phyloP scores from a whole-genome alignment of 352 stramenopile genomes.

The Elongisporangium senticosum region DNA sequence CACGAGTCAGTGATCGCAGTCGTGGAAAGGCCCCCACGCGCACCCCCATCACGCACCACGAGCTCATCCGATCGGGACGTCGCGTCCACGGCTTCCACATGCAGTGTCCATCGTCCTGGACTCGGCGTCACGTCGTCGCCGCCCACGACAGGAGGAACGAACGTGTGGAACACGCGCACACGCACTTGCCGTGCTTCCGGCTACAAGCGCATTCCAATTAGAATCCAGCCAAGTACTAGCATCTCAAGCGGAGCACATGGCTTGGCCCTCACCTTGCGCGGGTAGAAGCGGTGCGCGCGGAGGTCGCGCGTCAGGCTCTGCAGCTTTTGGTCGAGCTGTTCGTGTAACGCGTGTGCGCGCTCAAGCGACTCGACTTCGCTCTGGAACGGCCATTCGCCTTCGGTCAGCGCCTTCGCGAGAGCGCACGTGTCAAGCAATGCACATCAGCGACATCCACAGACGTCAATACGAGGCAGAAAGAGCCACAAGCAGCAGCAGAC shows the following conservation, averaged over 20 bases:
- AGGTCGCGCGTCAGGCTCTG: slow-evolving; percentile 46
- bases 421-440: background rate
- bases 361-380: slow-evolving; percentile 51
- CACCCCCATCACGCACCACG: slow-evolving; percentile 23
- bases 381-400: slow-evolving; percentile 48
- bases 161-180: slow-evolving; percentile 60
- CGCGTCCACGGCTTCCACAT: slow-evolving; percentile 47
- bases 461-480: background rate
- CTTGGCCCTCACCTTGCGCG: slow-evolving; percentile 21
- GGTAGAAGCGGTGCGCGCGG: slow-evolving; percentile 54
- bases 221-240: background rate
- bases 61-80: slow-evolving; percentile 2
- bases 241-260: background rate
- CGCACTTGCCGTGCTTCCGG: slow-evolving; percentile 52
- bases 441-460: background rate
- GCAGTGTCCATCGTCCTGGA: slow-evolving; percentile 57
- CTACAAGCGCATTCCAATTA: slow-evolving; percentile 9
- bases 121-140: slow-evolving; percentile 19
- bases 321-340: slow-evolving; percentile 39
- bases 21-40: no score
- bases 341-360: slow-evolving; percentile 34
- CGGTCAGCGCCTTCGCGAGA: slow-evolving; percentile 34
- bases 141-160: slow-evolving; percentile 34
- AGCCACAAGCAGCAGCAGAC: background rate
- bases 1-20: background rate